A percentile compares a stretch with the other conserved stretches of the same genome.
phyloP scores from a whole-genome alignment of 2,329 filamentous ascomycete species.

The Exophiala mesophila region DNA sequence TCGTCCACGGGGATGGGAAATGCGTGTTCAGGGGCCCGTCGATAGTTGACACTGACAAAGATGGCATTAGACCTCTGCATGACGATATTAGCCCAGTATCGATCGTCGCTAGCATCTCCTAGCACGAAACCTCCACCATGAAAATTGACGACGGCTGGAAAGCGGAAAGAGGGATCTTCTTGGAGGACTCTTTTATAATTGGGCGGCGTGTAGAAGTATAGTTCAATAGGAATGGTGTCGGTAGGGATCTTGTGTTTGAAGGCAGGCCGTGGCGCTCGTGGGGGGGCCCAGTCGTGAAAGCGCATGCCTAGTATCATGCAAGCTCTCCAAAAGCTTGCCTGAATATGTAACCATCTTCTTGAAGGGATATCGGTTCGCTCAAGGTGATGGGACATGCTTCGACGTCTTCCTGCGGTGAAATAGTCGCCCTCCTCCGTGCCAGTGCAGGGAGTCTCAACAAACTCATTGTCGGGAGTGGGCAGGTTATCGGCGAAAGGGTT shows the following conservation, averaged over 20 bases:
- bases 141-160: conserved; percentile 59
- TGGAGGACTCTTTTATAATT: conserved; percentile 31
- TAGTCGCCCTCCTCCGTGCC: conserved; percentile 5
- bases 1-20: conserved; percentile 62
- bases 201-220: conserved; percentile 59
- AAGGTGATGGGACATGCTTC: conserved; percentile 26
- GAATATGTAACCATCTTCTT: conserved; percentile 57
- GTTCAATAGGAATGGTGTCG: conserved; percentile 46
- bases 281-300: conserved; percentile 58
- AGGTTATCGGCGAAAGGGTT: conserved; percentile 1
- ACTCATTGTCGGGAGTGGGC: conserved; percentile 5
- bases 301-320: conserved; percentile 66
- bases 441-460: conserved; percentile 9
- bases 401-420: conserved; percentile 11
- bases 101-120: conserved; percentile 56
- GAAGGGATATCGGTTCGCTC: conserved; percentile 22
- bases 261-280: conserved; percentile 55
- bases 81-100: conserved; percentile 54
- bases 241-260: conserved; percentile 56
- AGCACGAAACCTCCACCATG: conserved; percentile 61
- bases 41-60: conserved; percentile 58
- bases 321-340: conserved; percentile 62
- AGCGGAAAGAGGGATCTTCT: conserved; percentile 39
- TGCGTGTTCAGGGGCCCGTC: conserved; percentile 56
- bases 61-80: conserved; percentile 54